These are phyloP conservation scores for Strobilomyces confusus DNA, from an alignment of 768 basidiomycete species.

Conservation along the genomic window DNA sequence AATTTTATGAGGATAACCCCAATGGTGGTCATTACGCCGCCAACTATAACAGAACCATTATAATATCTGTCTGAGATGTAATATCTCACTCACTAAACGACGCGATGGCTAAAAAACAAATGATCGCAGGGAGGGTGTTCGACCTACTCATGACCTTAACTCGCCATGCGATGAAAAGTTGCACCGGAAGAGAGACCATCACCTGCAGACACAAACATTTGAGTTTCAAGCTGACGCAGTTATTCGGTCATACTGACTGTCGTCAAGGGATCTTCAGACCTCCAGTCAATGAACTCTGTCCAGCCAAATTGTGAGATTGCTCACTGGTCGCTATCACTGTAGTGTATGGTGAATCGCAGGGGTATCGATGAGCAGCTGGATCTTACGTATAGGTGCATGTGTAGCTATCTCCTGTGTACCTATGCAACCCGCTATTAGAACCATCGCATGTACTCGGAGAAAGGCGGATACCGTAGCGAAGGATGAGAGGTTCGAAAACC, in stretches of 20 bases:
- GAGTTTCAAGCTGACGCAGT: neutral
- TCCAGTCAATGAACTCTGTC: neutral
- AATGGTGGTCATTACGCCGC: constrained; percentile 33
- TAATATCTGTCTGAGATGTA: too few species aligned
- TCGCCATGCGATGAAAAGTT: constrained; percentile 46
- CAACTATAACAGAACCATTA: constrained; percentile 19
- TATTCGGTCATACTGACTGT: constrained; percentile 31
- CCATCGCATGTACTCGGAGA: neutral
- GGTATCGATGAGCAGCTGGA: neutral
- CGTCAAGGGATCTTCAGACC: constrained; percentile 38
- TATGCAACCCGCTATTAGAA: constrained; percentile 26
- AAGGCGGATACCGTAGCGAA: constrained; percentile 37
- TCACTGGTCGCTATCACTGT: constrained; percentile 15
- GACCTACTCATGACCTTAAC: constrained; percentile 35
- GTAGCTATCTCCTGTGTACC: constrained; percentile 6
- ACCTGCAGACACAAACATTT: constrained; percentile 28
- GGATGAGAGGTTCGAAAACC: constrained; percentile 45
- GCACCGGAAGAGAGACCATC: constrained; percentile 41
- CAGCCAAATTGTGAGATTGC: neutral
- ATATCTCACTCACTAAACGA: constrained; percentile 7
- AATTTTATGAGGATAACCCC: constrained; percentile 27
- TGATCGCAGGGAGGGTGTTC: constrained; percentile 22
- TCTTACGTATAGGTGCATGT: constrained; percentile 1
- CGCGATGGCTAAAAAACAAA: constrained; percentile 11
- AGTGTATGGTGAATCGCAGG: constrained; percentile 16